Conservation (phyloP, 148 eudicot genomes). For the Chenopodium quinoa region DNA sequence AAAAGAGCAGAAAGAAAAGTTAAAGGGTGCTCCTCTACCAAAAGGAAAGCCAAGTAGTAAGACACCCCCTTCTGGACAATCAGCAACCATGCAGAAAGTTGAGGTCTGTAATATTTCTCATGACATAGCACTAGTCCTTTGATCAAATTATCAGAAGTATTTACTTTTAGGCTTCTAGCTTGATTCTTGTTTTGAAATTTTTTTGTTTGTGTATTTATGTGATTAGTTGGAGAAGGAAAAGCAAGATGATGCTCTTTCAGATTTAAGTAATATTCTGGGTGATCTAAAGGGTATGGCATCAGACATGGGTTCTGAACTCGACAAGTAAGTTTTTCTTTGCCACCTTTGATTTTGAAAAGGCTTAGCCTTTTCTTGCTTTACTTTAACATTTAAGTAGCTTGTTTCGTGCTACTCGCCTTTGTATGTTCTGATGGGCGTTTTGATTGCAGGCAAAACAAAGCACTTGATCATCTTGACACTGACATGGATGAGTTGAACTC, state of each 20-base stretch:
- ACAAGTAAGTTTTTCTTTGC: constrained; percentile 43
- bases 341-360: not conserved
- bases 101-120: constrained; percentile 44
- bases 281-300: constrained; percentile 90
- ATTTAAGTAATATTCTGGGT: constrained; percentile 73
- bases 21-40: constrained; percentile 35
- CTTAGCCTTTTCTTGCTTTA: not conserved
- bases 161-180: not conserved
- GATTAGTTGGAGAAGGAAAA: constrained; percentile 72
- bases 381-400: not conserved
- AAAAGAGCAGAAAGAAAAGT: constrained; percentile 60
- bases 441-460: constrained; percentile 74
- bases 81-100: constrained; percentile 61
- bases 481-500: constrained; percentile 82
- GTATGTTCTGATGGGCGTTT: not conserved
- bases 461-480: constrained; percentile 66
- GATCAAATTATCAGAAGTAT: not conserved
- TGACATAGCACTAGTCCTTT: not conserved
- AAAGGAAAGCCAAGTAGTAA: constrained; percentile 43
- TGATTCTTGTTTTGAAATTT: not conserved
- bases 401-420: not conserved
- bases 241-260: constrained; percentile 78
- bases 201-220: not conserved
- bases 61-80: constrained; percentile 61
- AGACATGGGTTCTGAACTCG: constrained; percentile 87